phyloP scores from a whole-genome alignment of 83 land plant genomes.

The Larix sibirica region DNA sequence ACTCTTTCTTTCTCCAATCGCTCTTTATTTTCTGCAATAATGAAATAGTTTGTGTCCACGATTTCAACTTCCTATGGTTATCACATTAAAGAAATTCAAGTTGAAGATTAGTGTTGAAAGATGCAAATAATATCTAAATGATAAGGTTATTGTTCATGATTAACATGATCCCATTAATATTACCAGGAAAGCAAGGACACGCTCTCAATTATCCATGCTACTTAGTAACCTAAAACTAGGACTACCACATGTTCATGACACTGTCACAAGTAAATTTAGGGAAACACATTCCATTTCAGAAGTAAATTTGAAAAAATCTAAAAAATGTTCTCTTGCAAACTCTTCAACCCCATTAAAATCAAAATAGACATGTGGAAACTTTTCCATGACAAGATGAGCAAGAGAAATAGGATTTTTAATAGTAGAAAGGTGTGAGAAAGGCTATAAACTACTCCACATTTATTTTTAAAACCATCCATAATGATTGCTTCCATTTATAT shows the following conservation, averaged over 20 bases:
- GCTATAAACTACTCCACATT: no score
- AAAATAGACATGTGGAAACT: slow-evolving; percentile 89
- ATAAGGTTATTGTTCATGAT: no score
- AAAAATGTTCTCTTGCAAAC: slow-evolving; percentile 81
- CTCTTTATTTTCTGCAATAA: no score
- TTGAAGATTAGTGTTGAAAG: no score
- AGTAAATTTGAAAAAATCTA: background rate
- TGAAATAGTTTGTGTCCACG: no score
- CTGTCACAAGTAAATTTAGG: background rate
- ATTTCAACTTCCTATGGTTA: no score
- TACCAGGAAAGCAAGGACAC: background rate
- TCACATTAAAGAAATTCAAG: no score
- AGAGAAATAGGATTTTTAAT: slow-evolving; percentile 78
- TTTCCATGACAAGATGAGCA: slow-evolving; percentile 92
- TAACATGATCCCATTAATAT: background rate
- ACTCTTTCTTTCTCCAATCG: no score
- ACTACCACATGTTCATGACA: background rate
- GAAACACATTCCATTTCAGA: background rate
- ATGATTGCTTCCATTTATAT: slow-evolving; percentile 98
- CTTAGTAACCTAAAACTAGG: background rate
- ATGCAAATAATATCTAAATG: no score
- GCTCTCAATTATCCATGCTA: background rate
- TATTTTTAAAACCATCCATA: slow-evolving; percentile 30
- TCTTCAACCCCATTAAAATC: slow-evolving; percentile 95
- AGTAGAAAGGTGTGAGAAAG: no score